Evolutionary conservation across 306 rosid species (phyloP).

Genomic region (Prinsepia uniflora): DNA sequence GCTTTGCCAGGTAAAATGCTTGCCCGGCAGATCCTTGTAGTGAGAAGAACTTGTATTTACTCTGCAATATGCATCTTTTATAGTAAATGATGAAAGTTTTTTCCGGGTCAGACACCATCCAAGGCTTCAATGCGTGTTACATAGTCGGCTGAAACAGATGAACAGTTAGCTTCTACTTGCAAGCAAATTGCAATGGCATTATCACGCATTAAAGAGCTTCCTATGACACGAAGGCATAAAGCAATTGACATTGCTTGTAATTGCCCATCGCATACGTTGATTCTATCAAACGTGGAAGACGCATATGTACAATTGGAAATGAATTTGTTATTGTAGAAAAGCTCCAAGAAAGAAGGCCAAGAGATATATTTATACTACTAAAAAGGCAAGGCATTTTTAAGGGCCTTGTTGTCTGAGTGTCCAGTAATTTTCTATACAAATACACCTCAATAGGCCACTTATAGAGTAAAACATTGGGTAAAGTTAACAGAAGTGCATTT

Average conservation of each 20-base stretch:
- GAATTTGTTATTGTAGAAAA: conserved; percentile 56
- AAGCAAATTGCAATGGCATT: conserved; percentile 61
- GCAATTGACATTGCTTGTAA: conserved; percentile 42
- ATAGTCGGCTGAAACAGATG: conserved; percentile 72
- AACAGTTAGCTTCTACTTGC: conserved; percentile 62
- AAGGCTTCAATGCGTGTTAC: conserved; percentile 52
- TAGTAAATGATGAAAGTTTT: conserved; percentile 62
- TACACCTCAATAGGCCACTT: conserved; percentile 41
- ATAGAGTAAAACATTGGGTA: conserved; percentile 28
- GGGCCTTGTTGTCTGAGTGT: conserved; percentile 61
- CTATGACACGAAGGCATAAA: conserved; percentile 45
- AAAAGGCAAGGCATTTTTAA: conserved; percentile 58
- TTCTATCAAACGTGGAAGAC: conserved; percentile 64
- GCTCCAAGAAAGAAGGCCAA: conserved; percentile 66
- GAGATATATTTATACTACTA: conserved; percentile 51
- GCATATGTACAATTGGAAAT: conserved; percentile 46
- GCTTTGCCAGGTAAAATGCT: too few species aligned
- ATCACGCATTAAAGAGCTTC: conserved; percentile 61
- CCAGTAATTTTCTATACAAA: conserved; percentile 52
- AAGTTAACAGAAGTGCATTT: conserved; percentile 25
- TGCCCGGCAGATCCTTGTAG: too few species aligned
- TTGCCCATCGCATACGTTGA: conserved; percentile 57
- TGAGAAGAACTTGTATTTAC: conserved; percentile 83
- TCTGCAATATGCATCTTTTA: conserved; percentile 70
- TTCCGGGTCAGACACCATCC: conserved; percentile 87